These are phyloP conservation scores for Yarrowia galli DNA, from an alignment of 1,139 yeast genomes.

Conservation along the genomic window DNA sequence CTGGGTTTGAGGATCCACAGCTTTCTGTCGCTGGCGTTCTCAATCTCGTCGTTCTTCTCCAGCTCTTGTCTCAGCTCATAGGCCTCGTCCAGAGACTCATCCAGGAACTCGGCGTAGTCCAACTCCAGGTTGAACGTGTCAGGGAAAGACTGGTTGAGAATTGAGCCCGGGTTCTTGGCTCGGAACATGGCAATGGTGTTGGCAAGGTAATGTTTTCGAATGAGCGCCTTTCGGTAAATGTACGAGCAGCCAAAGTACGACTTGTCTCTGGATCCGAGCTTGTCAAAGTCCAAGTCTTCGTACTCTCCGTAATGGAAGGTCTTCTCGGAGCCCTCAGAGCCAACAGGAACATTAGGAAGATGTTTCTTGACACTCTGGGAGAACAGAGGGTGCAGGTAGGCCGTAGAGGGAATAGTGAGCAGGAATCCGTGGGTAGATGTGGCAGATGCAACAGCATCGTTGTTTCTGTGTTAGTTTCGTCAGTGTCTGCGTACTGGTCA, in stretches of 20 bases:
- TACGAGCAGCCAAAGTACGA: conserved; percentile 79
- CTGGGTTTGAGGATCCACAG: conserved; percentile 90
- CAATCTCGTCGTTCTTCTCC: conserved; percentile 63
- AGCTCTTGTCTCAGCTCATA: conserved; percentile 85
- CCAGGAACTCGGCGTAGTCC: conserved; percentile 96
- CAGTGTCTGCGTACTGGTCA: too few relatives aligned
- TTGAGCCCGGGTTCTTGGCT: conserved; percentile 76
- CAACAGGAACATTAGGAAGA: conserved; percentile 3
- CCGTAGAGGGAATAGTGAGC: conserved; percentile 50
- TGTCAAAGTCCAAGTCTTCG: conserved; percentile 83
- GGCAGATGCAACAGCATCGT: neutral
- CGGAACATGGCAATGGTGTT: conserved; percentile 76
- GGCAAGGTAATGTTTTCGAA: conserved; percentile 86
- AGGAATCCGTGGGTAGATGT: conserved; percentile 14
- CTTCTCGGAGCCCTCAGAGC: conserved; percentile 43
- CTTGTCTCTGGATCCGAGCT: conserved; percentile 53
- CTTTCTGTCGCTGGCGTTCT: neutral
- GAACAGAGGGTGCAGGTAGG: conserved; percentile 69
- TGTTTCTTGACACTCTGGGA: conserved; percentile 53
- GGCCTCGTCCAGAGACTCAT: conserved; percentile 90
- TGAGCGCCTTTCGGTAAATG: conserved; percentile 80
- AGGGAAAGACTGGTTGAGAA: conserved; percentile 68
- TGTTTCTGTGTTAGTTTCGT: conserved; percentile 2
- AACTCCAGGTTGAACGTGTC: conserved; percentile 81
- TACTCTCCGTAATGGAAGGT: conserved; percentile 87